Evolutionary conservation across 192 early-diverging fungal genomes (phyloP), one percentile per base, ranked within the genome.

Genomic region (Backusella liffmaniae): DNA sequence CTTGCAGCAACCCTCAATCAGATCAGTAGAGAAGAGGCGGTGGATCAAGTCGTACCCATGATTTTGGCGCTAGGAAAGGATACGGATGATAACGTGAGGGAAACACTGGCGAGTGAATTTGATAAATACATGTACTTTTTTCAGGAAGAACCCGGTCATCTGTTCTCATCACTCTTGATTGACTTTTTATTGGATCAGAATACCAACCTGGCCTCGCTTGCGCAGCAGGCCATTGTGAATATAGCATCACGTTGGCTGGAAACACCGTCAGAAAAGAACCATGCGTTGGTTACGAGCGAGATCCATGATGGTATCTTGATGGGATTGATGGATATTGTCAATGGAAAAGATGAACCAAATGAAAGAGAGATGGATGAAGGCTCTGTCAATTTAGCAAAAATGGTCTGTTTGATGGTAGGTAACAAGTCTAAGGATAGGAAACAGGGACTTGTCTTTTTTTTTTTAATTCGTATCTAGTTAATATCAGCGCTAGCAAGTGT

Each of bases 121-220:
- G 85, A 86, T 68, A 84, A 86, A 69, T 82, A 84, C 35, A 86
- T 86, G 32, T 67, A 82, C 71, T 86, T 77, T 66, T 86, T 79
- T 67, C 82, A 86, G 51, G 70, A 75, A 39, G 83, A 51, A 6
- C 82, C 84, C 1, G 68, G 76, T 18, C 75, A 80, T 18, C 56
- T 71, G 4, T 90, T 90, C 51, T 79, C 86, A 5, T 67, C 77
- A 12, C 44, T 88, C 15, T 78, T 90, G 44, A 78, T 84, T 53
- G 84, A 83, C 10, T 78, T 90, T 13, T 76, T 90, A 36, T 56
- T 90, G 49, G 89, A 90, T 70, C 87, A 90, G 66, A 87, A 88
- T 46, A 83, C 86, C 7, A 80, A 76, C 16, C 76, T 90, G 3
- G 87, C 89, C 23, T 71, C 85, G 5, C 78, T 86, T 35, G 81